Conservation (phyloP, 2,329 filamentous ascomycete genomes). For the Gyromitra esculenta region DNA sequence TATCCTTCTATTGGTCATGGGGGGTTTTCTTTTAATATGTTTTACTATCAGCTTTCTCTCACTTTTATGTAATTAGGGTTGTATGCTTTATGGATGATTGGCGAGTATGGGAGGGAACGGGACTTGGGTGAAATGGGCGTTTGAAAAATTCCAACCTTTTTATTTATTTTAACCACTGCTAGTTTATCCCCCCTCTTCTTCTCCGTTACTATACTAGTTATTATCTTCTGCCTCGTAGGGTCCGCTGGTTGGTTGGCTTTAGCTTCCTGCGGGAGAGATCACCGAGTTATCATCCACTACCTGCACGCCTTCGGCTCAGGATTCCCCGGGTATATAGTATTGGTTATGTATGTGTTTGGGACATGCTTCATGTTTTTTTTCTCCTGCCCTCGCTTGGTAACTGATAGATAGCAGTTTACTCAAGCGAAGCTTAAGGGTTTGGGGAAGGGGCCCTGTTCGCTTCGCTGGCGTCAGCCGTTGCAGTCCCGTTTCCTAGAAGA, state of each 20-base stretch:
- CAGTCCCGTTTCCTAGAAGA: constrained; percentile 29
- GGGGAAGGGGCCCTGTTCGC: constrained; percentile 18
- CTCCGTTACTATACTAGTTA: constrained; percentile 34
- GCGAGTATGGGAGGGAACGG: constrained; percentile 48
- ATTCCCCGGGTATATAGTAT: constrained; percentile 31
- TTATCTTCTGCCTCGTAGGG: constrained; percentile 19
- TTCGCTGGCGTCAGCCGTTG: constrained; percentile 25
- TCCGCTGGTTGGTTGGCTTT: constrained; percentile 19
- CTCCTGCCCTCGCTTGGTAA: constrained; percentile 14
- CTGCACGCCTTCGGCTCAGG: constrained; percentile 18
- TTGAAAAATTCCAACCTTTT: constrained; percentile 45
- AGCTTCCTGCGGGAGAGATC: constrained; percentile 23
- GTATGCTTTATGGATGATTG: constrained; percentile 47
- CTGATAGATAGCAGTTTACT: constrained; percentile 27
- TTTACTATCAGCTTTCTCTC: constrained; percentile 36
- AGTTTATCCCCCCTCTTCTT: constrained; percentile 17
- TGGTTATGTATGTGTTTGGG: constrained; percentile 33
- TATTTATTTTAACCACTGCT: constrained; percentile 34
- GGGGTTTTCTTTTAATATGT: constrained; percentile 46
- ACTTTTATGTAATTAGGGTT: constrained; percentile 50
- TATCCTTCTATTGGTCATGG: constrained; percentile 45
- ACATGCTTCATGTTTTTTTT: constrained; percentile 18
- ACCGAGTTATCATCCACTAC: constrained; percentile 23
- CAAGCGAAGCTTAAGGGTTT: constrained; percentile 27
- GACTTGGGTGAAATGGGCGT: constrained; percentile 50